Evolutionary conservation across 164 flowering plant species (phyloP).

Genomic region (Warburgia ugandensis): DNA sequence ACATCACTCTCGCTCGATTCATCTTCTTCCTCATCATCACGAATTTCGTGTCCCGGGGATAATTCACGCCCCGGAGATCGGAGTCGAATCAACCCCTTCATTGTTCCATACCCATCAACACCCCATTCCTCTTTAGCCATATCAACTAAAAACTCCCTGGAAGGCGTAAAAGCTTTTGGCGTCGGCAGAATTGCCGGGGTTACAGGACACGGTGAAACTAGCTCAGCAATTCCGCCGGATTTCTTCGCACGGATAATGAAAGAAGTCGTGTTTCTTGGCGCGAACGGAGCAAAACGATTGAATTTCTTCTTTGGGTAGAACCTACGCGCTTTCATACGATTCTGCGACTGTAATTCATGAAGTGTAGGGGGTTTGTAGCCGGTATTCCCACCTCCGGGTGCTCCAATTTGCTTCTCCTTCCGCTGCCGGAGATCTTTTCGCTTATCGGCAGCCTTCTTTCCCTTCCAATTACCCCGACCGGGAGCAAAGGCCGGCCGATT

Average conservation of each 20-base stretch:
- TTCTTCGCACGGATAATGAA: conserved; percentile 74
- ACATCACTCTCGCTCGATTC: conserved; percentile 93
- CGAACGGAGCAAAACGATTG: conserved; percentile 61
- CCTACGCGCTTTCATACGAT: conserved; percentile 52
- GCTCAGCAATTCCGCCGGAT: conserved; percentile 64
- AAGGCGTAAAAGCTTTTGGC: conserved; percentile 75
- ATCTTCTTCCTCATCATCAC: conserved; percentile 51
- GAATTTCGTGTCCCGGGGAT: conserved; percentile 3
- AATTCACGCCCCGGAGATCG: conserved; percentile 5
- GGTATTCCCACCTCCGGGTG: conserved; percentile 7
- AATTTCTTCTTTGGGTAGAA: conserved; percentile 66
- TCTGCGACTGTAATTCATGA: conserved; percentile 63
- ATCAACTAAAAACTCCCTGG: conserved; percentile 77
- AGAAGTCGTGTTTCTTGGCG: conserved; percentile 79
- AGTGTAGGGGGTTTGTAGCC: conserved; percentile 65
- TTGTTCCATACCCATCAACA: conserved; percentile 89
- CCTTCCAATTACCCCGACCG: conserved; percentile 4
- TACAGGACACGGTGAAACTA: conserved; percentile 75
- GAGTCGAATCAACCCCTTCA: conserved; percentile 50
- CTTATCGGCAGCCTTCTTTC: conserved; percentile 2
- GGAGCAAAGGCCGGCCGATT: background rate
- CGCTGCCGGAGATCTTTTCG: background rate
- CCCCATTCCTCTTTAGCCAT: conserved; percentile 98
- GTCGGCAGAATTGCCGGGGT: conserved; percentile 81
- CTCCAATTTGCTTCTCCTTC: background rate